Evolutionary conservation across 768 basidiomycete species (phyloP).

Genomic region (Auricularia heimuer): DNA sequence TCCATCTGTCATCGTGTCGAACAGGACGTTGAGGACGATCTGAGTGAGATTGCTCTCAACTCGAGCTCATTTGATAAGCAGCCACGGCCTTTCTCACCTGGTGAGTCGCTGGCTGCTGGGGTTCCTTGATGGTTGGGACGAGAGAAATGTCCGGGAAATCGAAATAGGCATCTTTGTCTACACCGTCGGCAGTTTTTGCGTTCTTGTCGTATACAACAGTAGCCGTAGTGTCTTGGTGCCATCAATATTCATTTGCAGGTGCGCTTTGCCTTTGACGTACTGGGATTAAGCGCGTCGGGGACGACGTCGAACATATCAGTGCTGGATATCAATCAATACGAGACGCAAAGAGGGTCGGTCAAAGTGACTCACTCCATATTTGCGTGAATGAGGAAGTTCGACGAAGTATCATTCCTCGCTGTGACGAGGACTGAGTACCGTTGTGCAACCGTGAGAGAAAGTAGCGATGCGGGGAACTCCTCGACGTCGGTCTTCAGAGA

Average conservation of each 20-base stretch:
- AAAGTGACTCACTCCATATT: slow-evolving; percentile 60
- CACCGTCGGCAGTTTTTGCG: slow-evolving; percentile 41
- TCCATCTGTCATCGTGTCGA: slow-evolving; percentile 80
- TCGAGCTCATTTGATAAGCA: neutral
- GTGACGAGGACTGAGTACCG: slow-evolving; percentile 89
- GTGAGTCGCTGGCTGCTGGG: slow-evolving; percentile 40
- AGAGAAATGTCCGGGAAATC: slow-evolving; percentile 59
- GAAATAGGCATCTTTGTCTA: slow-evolving; percentile 39
- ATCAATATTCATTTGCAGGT: no score
- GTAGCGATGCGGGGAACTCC: slow-evolving; percentile 57
- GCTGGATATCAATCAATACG: slow-evolving; percentile 4
- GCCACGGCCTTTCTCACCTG: slow-evolving; percentile 8
- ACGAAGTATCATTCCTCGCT: slow-evolving; percentile 72
- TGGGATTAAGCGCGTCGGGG: slow-evolving; percentile 63
- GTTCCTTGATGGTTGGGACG: slow-evolving; percentile 46
- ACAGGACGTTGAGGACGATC: slow-evolving; percentile 61
- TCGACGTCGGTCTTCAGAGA: slow-evolving; percentile 58
- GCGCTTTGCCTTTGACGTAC: slow-evolving; percentile 30
- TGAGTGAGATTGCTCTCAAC: neutral
- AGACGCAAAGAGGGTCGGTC: neutral
- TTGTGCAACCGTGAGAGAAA: slow-evolving; percentile 79
- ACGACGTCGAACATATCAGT: slow-evolving; percentile 79
- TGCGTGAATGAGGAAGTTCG: slow-evolving; percentile 82
- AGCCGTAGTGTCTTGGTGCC: slow-evolving; percentile 60
- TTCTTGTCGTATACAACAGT: slow-evolving; percentile 64